Conservation (phyloP, 176 grass and related monocot species). For the Raddia distichophylla region DNA sequence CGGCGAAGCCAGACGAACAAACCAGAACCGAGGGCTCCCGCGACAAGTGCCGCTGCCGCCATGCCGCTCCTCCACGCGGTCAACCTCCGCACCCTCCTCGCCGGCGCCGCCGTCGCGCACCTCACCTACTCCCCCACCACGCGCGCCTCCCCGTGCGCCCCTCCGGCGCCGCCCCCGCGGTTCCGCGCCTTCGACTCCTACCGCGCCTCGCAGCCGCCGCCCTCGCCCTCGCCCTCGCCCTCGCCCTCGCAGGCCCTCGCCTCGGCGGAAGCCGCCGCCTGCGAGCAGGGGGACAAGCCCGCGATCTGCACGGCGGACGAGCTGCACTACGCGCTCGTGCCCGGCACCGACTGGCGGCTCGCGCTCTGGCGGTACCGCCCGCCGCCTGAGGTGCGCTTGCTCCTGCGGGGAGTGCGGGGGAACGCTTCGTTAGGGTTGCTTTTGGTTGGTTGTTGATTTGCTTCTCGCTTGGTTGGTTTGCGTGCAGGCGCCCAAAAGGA, state of each 20-base stretch:
- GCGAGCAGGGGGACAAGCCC: conserved; percentile 60
- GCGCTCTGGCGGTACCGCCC: conserved; percentile 92
- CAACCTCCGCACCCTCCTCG: conserved; percentile 67
- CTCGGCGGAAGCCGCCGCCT: not conserved
- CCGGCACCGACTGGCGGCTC: conserved; percentile 89
- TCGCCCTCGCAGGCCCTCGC: conserved; percentile 10
- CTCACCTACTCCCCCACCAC: conserved; percentile 30
- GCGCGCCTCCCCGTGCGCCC: conserved; percentile 5
- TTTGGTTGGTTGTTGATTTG: conserved; percentile 4
- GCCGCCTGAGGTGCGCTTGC: conserved; percentile 66
- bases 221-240: not conserved
- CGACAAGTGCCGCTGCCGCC: too few species aligned
- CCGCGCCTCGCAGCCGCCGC: conserved; percentile 30
- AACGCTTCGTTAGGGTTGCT: not conserved
- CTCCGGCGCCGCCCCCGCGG: conserved; percentile 25
- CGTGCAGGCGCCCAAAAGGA: conserved; percentile 81
- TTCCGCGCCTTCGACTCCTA: conserved; percentile 46
- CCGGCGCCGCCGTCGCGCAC: conserved; percentile 46
- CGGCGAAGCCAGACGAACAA: conserved; percentile 1
- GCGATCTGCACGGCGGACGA: conserved; percentile 89
- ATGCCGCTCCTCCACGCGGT: conserved; percentile 58
- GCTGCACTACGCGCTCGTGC: conserved; percentile 88
- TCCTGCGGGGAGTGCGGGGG: not conserved
- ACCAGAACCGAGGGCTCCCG: conserved; percentile 27
- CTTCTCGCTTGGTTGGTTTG: conserved; percentile 14